These are phyloP conservation scores for Dryadomyces quercus-mongolicae DNA, from an alignment of 2,329 filamentous ascomycete species.

Conservation along the genomic window DNA sequence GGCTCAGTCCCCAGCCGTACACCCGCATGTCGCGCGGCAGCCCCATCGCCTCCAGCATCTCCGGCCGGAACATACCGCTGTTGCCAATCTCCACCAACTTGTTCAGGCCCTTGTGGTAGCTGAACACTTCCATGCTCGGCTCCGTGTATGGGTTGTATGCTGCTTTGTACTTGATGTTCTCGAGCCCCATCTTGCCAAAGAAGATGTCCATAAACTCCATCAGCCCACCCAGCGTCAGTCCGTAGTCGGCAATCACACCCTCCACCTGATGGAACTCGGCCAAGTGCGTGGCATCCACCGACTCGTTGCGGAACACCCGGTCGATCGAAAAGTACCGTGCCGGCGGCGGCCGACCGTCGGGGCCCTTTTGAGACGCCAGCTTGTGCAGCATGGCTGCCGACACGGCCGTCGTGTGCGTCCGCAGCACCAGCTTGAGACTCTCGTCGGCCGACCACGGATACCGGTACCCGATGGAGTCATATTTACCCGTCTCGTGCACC, in stretches of 20 bases:
- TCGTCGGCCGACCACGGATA: conserved; percentile 90
- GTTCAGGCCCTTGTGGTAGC: conserved; percentile 75
- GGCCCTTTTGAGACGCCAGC: conserved; percentile 63
- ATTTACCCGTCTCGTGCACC: conserved; percentile 85
- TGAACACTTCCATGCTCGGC: conserved; percentile 96
- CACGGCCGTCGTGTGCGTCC: conserved; percentile 91
- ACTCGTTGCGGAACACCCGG: conserved; percentile 95
- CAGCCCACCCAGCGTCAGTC: conserved; percentile 78
- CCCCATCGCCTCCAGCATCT: conserved; percentile 94
- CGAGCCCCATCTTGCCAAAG: conserved; percentile 91
- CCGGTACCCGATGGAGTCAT: conserved; percentile 89
- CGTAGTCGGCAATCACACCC: conserved; percentile 95
- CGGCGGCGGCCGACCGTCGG: conserved; percentile 49
- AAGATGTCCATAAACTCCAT: conserved; percentile 52
- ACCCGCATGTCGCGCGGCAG: conserved; percentile 74
- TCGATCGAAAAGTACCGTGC: conserved; percentile 99
- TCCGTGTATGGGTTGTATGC: conserved; percentile 91
- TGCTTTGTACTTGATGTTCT: conserved; percentile 81
- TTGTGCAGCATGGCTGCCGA: conserved; percentile 86
- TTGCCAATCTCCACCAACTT: conserved; percentile 98
- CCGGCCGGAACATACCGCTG: conserved; percentile 95
- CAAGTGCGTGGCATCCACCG: conserved; percentile 90
- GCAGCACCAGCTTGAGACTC: conserved; percentile 73
- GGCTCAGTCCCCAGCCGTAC: conserved; percentile 82
- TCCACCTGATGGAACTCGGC: conserved; percentile 98